phyloP scores from a whole-genome alignment of 2,329 filamentous ascomycete genomes.

The Biscogniauxia marginata region DNA sequence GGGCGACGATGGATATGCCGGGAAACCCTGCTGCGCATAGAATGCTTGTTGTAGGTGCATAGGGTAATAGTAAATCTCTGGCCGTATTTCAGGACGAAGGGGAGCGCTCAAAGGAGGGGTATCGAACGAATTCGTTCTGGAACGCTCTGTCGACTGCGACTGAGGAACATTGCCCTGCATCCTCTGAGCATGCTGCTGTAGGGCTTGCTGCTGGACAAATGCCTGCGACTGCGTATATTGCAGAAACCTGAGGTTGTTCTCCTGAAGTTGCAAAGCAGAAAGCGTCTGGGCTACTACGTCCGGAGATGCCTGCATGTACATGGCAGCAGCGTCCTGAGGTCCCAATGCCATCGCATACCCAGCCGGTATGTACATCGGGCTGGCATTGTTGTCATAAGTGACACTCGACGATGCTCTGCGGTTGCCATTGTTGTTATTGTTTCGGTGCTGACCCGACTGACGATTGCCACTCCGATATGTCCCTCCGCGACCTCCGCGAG shows the following conservation, averaged over 20 bases:
- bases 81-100: conserved; percentile 53
- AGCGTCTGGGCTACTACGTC: conserved; percentile 43
- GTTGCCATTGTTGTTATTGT: conserved; percentile 40
- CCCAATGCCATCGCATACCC: conserved; percentile 41
- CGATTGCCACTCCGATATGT: conserved; percentile 48
- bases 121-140: conserved; percentile 63
- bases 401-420: conserved; percentile 54
- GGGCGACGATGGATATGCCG: conserved; percentile 57
- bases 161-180: conserved; percentile 37
- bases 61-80: conserved; percentile 55
- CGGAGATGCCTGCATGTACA: conserved; percentile 46
- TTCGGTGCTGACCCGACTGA: conserved; percentile 36
- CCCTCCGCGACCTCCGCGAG: conserved; percentile 45
- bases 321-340: conserved; percentile 45
- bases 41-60: conserved; percentile 42
- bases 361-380: conserved; percentile 39
- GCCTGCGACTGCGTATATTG: conserved; percentile 47
- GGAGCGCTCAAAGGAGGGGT: conserved; percentile 59
- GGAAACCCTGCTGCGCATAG: conserved; percentile 49
- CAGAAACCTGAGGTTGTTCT: conserved; percentile 45
- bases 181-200: conserved; percentile 45
- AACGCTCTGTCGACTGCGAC: conserved; percentile 45
- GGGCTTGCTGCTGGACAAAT: conserved; percentile 42
- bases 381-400: conserved; percentile 46
- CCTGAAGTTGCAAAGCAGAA: conserved; percentile 46